Percentiles rank a stretch among this genome's conserved stretches.
These are phyloP conservation scores for Aspergillus sergii DNA, from an alignment of 2,329 filamentous ascomycete genomes.

Conservation along the genomic window DNA sequence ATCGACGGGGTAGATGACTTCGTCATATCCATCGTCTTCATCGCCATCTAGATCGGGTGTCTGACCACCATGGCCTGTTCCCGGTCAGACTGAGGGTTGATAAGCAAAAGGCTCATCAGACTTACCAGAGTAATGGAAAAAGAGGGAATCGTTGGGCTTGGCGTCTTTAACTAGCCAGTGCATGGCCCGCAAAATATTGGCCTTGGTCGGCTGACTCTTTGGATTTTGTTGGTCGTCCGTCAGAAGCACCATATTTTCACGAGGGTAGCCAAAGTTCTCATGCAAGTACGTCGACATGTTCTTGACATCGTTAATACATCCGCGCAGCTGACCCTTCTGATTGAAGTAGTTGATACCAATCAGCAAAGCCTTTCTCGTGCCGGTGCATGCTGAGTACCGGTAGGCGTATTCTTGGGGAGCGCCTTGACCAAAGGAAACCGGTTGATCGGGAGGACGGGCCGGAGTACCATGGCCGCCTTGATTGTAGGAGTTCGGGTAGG, in stretches of 20 bases:
- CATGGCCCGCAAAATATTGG: constrained; percentile 94
- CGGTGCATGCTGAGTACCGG: constrained; percentile 90
- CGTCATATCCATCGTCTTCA: constrained; percentile 76
- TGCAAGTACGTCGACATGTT: constrained; percentile 94
- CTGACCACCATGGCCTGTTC: constrained; percentile 71
- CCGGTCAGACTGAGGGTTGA: neutral
- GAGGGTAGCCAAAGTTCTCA: constrained; percentile 85
- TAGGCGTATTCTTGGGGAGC: constrained; percentile 81
- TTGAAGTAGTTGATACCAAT: constrained; percentile 98
- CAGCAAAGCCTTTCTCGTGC: constrained; percentile 81
- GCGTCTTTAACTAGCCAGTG: constrained; percentile 97
- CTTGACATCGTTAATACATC: constrained; percentile 96
- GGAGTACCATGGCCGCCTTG: constrained; percentile 59
- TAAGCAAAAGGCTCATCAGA: constrained; percentile 5
- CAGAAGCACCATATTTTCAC: constrained; percentile 95
- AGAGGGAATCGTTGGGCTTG: constrained; percentile 86
- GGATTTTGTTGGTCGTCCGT: constrained; percentile 97
- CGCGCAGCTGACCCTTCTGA: constrained; percentile 84
- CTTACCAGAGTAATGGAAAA: constrained; percentile 94
- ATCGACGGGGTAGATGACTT: constrained; percentile 79
- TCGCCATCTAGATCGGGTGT: constrained; percentile 73
- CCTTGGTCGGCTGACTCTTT: constrained; percentile 95
- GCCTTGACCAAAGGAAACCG: constrained; percentile 76
- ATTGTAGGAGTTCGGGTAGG: constrained; percentile 57
- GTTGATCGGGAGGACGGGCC: constrained; percentile 65